Percentiles rank a stretch among this genome's conserved stretches.
phyloP scores from a whole-genome alignment of 352 stramenopile genomes.

The Phytophthora melonis region DNA sequence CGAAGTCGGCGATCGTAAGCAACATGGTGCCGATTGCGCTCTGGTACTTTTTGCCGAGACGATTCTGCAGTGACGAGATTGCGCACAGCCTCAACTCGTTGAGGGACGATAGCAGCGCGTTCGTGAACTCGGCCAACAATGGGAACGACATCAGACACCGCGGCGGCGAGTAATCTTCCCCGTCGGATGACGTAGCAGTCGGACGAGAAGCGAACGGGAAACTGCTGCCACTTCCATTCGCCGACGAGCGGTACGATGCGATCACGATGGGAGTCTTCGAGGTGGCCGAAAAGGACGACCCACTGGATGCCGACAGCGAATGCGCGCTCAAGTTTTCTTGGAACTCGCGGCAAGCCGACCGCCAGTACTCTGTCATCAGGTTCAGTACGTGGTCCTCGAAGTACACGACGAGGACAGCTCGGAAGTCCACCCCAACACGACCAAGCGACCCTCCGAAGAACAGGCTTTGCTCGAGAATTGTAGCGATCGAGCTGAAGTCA shows the following conservation, averaged over 20 bases:
- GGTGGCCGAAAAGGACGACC: conserved; percentile 31
- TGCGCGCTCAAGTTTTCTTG: conserved; percentile 63
- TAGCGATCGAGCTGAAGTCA: conserved; percentile 84
- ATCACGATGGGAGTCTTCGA: conserved; percentile 77
- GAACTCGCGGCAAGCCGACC: conserved; percentile 66
- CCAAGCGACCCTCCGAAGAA: conserved; percentile 88
- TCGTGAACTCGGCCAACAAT: conserved; percentile 87
- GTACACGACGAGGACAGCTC: conserved; percentile 79
- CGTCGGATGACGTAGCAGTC: conserved; percentile 11
- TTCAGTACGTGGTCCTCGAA: conserved; percentile 86
- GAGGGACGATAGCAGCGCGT: conserved; percentile 79
- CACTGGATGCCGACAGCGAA: conserved; percentile 33
- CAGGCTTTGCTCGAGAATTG: conserved; percentile 84
- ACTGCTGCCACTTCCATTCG: conserved; percentile 25
- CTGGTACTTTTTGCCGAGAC: conserved; percentile 67
- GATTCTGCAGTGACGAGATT: conserved; percentile 69
- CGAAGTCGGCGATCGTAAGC: conserved; percentile 64
- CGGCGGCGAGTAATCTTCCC: conserved; percentile 71
- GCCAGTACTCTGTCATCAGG: conserved; percentile 71
- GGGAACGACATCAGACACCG: conserved; percentile 89
- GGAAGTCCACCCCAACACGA: conserved; percentile 86
- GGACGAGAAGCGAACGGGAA: conserved; percentile 37
- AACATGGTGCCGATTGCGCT: conserved; percentile 59
- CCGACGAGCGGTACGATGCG: conserved; percentile 68
- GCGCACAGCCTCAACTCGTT: conserved; percentile 88